Conservation (phyloP, 1,284 basidiomycete genomes). For the Rhizoctonia solani region DNA sequence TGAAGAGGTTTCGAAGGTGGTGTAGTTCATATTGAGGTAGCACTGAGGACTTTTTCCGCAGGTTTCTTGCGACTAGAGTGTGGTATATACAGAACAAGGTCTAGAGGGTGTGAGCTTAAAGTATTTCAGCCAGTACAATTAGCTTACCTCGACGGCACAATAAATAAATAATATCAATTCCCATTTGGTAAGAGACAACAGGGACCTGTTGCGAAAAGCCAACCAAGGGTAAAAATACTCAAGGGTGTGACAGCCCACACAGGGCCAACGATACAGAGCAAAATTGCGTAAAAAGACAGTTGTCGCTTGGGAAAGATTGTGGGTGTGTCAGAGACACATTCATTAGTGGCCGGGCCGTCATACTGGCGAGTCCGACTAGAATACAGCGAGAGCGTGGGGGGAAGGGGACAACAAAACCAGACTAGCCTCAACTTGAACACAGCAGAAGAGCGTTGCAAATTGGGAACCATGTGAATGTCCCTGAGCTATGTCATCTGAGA, state of each 20-base stretch:
- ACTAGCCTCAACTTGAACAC: conserved; percentile 4
- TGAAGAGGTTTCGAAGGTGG: conserved; percentile 64
- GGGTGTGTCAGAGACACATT: conserved; percentile 27
- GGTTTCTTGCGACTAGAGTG: conserved; percentile 56
- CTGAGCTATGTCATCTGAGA: conserved; percentile 13
- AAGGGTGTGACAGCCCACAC: conserved; percentile 72
- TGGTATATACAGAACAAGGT: conserved; percentile 79
- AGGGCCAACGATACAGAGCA: conserved; percentile 63
- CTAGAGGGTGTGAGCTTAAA: conserved; percentile 47
- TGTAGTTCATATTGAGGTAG: conserved; percentile 53
- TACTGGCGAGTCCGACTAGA: conserved; percentile 7
- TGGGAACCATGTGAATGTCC: conserved; percentile 21
- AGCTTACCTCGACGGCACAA: conserved; percentile 63
- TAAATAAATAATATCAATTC: conserved; percentile 49
- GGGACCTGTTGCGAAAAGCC: conserved; percentile 38
- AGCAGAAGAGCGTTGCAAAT: conserved; percentile 27
- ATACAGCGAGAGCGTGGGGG: conserved; percentile 1
- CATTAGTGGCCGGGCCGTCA: background rate
- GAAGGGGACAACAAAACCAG: background rate
- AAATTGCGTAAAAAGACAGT: conserved; percentile 61
- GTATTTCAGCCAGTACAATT: conserved; percentile 8
- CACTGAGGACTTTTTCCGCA: conserved; percentile 56
- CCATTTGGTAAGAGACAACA: conserved; percentile 11
- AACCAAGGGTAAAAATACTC: conserved; percentile 21
- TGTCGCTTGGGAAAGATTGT: conserved; percentile 44